These are phyloP conservation scores for Hypoxylon fragiforme DNA, from an alignment of 495 filamentous ascomycete genomes.

Conservation along the genomic window DNA sequence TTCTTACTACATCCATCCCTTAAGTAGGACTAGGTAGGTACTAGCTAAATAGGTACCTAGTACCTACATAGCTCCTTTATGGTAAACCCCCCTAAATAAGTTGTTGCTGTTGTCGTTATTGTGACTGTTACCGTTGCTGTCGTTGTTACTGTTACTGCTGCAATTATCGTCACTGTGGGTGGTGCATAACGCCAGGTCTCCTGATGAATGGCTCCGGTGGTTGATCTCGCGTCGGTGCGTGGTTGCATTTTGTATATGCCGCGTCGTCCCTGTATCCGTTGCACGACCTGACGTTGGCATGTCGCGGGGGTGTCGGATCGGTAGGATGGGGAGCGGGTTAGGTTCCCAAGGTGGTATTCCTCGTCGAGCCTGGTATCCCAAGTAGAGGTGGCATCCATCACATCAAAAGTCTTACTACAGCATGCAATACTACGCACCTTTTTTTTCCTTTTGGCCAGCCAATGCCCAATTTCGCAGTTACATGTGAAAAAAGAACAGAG, in stretches of 20 bases:
- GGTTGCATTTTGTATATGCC: conserved; percentile 35
- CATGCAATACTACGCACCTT: conserved; percentile 29
- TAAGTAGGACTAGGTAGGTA: neutral
- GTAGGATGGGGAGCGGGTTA: conserved; percentile 18
- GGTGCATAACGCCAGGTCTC: conserved; percentile 29
- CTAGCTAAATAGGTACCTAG: neutral
- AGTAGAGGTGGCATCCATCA: conserved; percentile 27
- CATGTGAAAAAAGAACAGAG: conserved; percentile 27
- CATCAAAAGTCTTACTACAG: conserved; percentile 33
- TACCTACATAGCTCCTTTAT: too few species aligned
- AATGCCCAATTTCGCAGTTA: conserved; percentile 28
- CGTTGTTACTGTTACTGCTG: too few species aligned
- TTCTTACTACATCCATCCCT: conserved; percentile 18
- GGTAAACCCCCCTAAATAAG: too few species aligned
- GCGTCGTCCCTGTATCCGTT: conserved; percentile 25
- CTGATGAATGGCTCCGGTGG: conserved; percentile 22
- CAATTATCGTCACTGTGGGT: conserved; percentile 22
- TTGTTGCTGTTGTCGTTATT: too few species aligned
- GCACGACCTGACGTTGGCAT: conserved; percentile 12
- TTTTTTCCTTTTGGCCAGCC: conserved; percentile 4
- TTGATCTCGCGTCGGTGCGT: conserved; percentile 27
- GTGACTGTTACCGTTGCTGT: too few species aligned
- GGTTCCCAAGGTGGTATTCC: conserved; percentile 23
- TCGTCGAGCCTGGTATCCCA: conserved; percentile 27
- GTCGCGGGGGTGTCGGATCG: conserved; percentile 35